Evolutionary conservation across 2,329 filamentous ascomycete genomes (phyloP).

Genomic region (Colletotrichum cuscutae): DNA sequence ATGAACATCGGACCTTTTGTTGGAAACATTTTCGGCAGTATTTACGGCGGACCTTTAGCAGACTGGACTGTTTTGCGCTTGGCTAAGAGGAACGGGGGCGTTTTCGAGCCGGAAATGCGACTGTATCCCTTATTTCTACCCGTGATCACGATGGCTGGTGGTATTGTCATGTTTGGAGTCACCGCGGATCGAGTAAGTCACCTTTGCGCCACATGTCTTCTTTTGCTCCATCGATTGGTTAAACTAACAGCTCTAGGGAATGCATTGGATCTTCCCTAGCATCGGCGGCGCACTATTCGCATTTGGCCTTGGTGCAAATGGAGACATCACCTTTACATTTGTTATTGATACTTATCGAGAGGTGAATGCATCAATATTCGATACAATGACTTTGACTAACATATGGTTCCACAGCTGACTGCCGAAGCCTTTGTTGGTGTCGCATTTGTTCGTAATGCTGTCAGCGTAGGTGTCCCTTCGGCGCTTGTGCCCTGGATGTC

Average conservation of each 20-base stretch:
- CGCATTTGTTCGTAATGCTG: slow-evolving; percentile 45
- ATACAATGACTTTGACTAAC: background rate
- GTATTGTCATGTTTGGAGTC: slow-evolving; percentile 49
- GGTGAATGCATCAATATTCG: slow-evolving; percentile 37
- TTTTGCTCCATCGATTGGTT: background rate
- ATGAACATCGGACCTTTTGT: slow-evolving; percentile 45
- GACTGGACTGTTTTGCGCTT: slow-evolving; percentile 50
- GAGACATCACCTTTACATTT: slow-evolving; percentile 46
- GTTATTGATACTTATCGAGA: slow-evolving; percentile 49
- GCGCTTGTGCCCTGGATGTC: slow-evolving; percentile 44
- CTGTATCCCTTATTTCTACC: slow-evolving; percentile 43
- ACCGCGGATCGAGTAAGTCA: slow-evolving; percentile 44
- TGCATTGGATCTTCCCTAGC: slow-evolving; percentile 51
- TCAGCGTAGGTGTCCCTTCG: slow-evolving; percentile 43
- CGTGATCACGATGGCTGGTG: slow-evolving; percentile 42
- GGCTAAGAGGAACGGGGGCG: slow-evolving; percentile 48
- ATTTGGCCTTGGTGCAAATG: slow-evolving; percentile 48
- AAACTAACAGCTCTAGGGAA: slow-evolving; percentile 38
- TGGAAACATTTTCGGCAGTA: slow-evolving; percentile 48
- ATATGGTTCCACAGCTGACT: slow-evolving; percentile 35
- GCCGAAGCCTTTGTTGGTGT: slow-evolving; percentile 45
- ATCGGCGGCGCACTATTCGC: slow-evolving; percentile 48
- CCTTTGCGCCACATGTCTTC: background rate
- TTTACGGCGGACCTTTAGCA: slow-evolving; percentile 49
- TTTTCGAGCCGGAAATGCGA: slow-evolving; percentile 56